Evolutionary conservation across 2,329 filamentous ascomycete species (phyloP).

Genomic region (Penicillium sp.): DNA sequence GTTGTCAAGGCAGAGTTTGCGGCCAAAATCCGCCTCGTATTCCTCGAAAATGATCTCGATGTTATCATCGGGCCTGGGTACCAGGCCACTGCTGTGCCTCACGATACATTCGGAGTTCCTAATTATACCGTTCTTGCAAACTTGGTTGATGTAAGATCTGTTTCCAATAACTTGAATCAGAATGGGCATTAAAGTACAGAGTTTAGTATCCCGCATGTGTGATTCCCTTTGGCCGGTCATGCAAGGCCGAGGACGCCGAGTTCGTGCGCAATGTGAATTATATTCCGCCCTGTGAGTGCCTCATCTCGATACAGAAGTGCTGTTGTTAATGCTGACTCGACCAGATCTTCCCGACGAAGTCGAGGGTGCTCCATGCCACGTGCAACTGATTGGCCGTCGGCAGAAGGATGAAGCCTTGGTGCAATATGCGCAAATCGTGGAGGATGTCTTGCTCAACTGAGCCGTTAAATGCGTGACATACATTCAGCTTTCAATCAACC

Average conservation of each 20-base stretch:
- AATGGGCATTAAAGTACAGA: slow-evolving; percentile 4
- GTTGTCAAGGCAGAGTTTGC: slow-evolving; percentile 19
- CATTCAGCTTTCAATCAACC: not conserved
- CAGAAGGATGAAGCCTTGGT: slow-evolving; percentile 32
- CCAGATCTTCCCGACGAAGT: slow-evolving; percentile 28
- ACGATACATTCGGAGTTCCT: slow-evolving; percentile 31
- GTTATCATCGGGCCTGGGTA: slow-evolving; percentile 32
- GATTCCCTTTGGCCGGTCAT: slow-evolving; percentile 29
- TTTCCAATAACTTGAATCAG: not conserved
- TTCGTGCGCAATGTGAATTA: slow-evolving; percentile 31
- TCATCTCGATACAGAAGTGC: not conserved
- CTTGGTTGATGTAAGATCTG: slow-evolving; percentile 31
- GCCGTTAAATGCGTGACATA: not conserved
- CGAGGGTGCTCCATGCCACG: slow-evolving; percentile 32
- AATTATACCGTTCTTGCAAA: slow-evolving; percentile 34
- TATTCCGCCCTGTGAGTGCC: slow-evolving; percentile 29
- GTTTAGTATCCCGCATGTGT: slow-evolving; percentile 31
- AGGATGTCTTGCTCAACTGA: slow-evolving; percentile 10
- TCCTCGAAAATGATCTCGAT: slow-evolving; percentile 31
- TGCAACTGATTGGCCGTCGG: slow-evolving; percentile 34
- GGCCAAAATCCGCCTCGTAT: slow-evolving; percentile 24
- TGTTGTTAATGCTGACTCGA: not conserved
- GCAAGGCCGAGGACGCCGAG: slow-evolving; percentile 24
- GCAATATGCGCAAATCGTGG: slow-evolving; percentile 27
- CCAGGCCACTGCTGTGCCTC: slow-evolving; percentile 32